These are phyloP conservation scores for Calocera cornea DNA, from an alignment of 768 basidiomycete genomes.

Conservation along the genomic window DNA sequence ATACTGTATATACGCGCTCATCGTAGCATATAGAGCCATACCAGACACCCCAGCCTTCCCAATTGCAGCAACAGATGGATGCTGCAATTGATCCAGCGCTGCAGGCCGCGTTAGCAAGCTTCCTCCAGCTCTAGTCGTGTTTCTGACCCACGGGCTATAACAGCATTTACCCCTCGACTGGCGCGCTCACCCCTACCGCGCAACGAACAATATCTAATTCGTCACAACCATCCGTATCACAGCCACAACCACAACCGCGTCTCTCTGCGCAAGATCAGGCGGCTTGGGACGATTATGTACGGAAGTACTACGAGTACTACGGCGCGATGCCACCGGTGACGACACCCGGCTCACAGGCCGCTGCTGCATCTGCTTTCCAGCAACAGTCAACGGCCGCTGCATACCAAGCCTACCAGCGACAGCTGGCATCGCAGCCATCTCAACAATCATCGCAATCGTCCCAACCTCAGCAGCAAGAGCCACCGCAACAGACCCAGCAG, in stretches of 20 bases:
- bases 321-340: background rate
- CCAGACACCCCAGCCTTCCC: background rate
- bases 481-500: background rate
- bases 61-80: background rate
- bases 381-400: background rate
- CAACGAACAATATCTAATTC: background rate
- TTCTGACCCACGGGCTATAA: background rate
- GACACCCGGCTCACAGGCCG: background rate
- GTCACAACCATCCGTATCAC: background rate
- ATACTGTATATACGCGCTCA: background rate
- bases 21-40: background rate
- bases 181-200: background rate
- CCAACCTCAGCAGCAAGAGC: background rate
- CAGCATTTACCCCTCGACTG: background rate
- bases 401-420: background rate
- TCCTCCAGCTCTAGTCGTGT: background rate
- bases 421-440: background rate
- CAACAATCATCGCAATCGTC: background rate
- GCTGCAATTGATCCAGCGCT: background rate
- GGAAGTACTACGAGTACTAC: conserved; percentile 4
- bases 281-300: background rate
- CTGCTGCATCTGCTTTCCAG: background rate
- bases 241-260: background rate
- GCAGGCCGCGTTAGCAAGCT: background rate
- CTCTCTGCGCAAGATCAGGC: background rate